Base-by-base conservation (phyloP, 768 basidiomycete species). In the Boletus huronensis region DNA sequence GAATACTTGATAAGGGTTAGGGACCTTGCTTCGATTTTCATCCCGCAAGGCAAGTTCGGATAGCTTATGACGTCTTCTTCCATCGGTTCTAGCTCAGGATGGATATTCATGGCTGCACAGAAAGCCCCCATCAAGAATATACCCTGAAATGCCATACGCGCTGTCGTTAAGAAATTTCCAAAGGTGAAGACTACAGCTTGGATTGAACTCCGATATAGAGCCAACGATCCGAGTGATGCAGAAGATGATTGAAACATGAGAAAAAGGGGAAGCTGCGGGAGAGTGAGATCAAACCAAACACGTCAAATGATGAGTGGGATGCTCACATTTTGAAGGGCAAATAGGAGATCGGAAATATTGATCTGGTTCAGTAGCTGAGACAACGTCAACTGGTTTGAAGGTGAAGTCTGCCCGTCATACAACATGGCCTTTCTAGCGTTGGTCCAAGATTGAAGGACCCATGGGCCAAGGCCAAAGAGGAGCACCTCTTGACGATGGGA, bases 81-180 rank as follows among this genome's bases (percentile, higher is more conserved):
- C 48, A 71, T 71, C 31, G 89, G 89, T 57, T 86, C 81, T 36
- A 93, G 68, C 58, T 78, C 78, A 26, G 88, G 88, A 58, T 82
- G 80, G 57, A 92, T 71, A 59, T 80, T 78, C 76, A 83, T 84
- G 45, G 87, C 85, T 42, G 89, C 89, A 62, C 82, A 84, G 65
- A 92, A 94, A 7, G 92, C 90, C 45, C 86, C 87, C 83, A 93
- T 87, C 55, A 91, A 75, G 73, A 95, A 94, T 47, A 93, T 79
- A 31, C 84, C 82, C 69, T 95, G 91, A 62, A 87, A 92, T n/a
- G 84, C 83, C 83, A 87, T 84, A 53, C 81, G 82, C 25, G 78
- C 67, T 5, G 84, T 88, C 39, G 82, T 80, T 29, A 85, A 65
- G 57, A 93, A 66, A 61, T 81, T 82, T 48, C 83, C 76, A 53